phyloP scores from a whole-genome alignment of 805 yeast species.

The Barnettozyma populi region DNA sequence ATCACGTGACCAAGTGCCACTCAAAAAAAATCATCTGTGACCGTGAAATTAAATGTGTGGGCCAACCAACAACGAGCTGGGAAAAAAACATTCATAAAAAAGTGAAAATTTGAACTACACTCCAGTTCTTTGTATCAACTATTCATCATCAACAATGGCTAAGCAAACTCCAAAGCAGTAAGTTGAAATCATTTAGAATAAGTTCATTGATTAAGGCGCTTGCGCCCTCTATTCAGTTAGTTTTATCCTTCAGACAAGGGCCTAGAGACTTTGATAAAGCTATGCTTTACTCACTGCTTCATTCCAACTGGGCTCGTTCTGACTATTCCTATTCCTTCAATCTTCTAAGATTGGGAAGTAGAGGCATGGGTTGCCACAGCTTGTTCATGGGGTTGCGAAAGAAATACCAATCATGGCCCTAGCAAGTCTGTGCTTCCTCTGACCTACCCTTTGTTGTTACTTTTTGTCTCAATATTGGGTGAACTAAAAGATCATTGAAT shows the following conservation, averaged over 20 bases:
- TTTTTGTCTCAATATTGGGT: not conserved
- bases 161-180: slow-evolving; percentile 28
- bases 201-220: slow-evolving; percentile 5
- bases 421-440: slow-evolving; percentile 24
- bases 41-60: not conserved
- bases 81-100: not conserved
- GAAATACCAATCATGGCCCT: slow-evolving; percentile 16
- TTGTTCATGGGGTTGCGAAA: slow-evolving; percentile 10
- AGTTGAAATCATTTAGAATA: slow-evolving; percentile 11
- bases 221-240: not conserved
- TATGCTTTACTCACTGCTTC: slow-evolving; percentile 16
- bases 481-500: slow-evolving; percentile 19
- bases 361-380: slow-evolving; percentile 27
- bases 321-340: slow-evolving; percentile 3
- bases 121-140: not conserved
- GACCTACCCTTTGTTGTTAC: slow-evolving; percentile 14
- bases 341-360: slow-evolving; percentile 11
- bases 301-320: not conserved
- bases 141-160: slow-evolving; percentile 20
- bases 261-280: slow-evolving; percentile 16
- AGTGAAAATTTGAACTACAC: slow-evolving; percentile 5
- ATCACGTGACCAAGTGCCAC: not conserved
- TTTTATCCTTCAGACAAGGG: not conserved
- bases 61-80: not conserved
- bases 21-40: not conserved